Evolutionary conservation across 2,329 filamentous ascomycete species (phyloP), one percentile per base, ranked within the genome.

Genomic region (Colletotrichum musae): DNA sequence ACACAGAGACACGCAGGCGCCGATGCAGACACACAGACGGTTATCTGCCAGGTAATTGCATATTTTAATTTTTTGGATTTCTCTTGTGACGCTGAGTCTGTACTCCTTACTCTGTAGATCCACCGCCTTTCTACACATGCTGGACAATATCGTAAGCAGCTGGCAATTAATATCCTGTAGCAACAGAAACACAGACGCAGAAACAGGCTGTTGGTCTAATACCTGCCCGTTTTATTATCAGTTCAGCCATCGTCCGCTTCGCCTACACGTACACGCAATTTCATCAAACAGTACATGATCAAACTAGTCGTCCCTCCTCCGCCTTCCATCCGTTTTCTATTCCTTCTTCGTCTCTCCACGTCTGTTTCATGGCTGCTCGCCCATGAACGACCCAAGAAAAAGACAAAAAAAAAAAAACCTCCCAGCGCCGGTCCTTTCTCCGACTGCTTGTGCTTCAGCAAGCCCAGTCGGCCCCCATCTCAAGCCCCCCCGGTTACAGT

Each of bases 381-480:
- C 50, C 65, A 68, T 58, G 43, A 64, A 53, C 39, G 15, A 43
- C 21, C 21, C 18, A 18, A 18, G 18, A 18, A 18, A 18, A 18
- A 18, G 18, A 18, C 18, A 18, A 18, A 18, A 4, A 24, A 24
- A 24, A 24, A 24, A 24, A 39, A 48, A 13, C 47, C 41, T 26
- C 9, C n/a, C 61, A 50, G 58, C 50, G 26, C 51, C 5, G 18
- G 39, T 15, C 39, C 60, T 66, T 59, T 59, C 66, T 65, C 66
- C 36, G 50, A 69, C 66, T 66, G 41, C 43, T 64, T 28, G 65
- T 68, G 65, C 65, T 26, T 68, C 65, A 64, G 45, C 36, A 62
- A 62, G 50, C 50, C 59, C 58, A 16, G 21, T 41, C 39, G 18
- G 47, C 47, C 51, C 50, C 26, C 41, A 39, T 21, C 16, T 21